Evolutionary conservation across 768 basidiomycete genomes (phyloP), one percentile per base, ranked within the genome.

Genomic region (Coprinopsis strossmayeri): DNA sequence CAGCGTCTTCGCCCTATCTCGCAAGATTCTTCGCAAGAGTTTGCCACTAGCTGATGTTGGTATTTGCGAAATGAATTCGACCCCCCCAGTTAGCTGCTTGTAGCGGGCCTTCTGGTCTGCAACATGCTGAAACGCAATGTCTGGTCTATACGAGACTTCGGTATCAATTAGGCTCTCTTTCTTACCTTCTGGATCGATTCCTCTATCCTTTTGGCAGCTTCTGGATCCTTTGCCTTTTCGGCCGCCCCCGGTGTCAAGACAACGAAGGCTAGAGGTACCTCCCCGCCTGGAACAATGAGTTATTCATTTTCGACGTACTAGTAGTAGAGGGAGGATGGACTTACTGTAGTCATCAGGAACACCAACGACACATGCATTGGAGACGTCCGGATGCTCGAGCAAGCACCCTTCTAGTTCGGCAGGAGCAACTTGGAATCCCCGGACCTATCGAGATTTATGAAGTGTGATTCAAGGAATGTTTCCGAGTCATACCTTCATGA

Each of bases 371-470:
- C 84, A 84, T 1, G 70, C 69, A 35, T 82, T 77, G 3, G 69
- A 68, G 20, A 86, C 76, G 54, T 82, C 82, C 0, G 72, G 63
- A 53, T 85, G 79, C 37, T 68, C 72, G 21, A 84, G 60, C n/a
- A 84, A 56, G 50, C 81, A 81, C 17, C 77, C 84, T 56, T 86
- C 84, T 9, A 86, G 67, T 53, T 85, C 84, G 2, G 85, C 83
- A 1, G 84, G 85, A 1, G 85, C 82, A 1, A 87, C 84, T 58
- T 87, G 84, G 59, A 82, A 83, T 2, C 86, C 85, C 56, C 66
- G 73, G 35, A 82, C 79, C n/a, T n/a, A n/a, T n/a, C n/a, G n/a
- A n/a, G n/a, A n/a, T n/a, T n/a, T n/a, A n/a, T n/a, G n/a, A n/a
- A n/a, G n/a, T n/a, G n/a, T n/a, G n/a, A n/a, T n/a, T n/a, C n/a